Base-by-base conservation (phyloP, 306 rosid species). In the Acacia melanoxylon region DNA sequence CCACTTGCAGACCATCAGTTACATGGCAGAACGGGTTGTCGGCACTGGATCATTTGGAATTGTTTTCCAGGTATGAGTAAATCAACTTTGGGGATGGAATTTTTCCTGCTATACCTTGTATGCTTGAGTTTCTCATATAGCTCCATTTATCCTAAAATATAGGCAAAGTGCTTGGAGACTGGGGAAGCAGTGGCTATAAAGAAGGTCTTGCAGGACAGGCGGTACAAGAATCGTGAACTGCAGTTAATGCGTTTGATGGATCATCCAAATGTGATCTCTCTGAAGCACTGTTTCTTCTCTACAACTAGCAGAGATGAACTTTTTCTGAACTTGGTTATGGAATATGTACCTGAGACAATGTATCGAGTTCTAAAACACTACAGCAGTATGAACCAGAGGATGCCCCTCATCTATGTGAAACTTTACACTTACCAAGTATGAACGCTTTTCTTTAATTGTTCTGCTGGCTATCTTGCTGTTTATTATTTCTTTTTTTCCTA, bases 11-110 rank as follows among this genome's bases (percentile, higher is more conserved):
- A 95, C 99, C 44, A 86, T 93, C 88, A 95, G 98, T 86, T 95
- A 93, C 87, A 95, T 95, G 99, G 99, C 99, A 4, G 98, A 95
- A 81, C 97, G 97, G 68, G 93, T 91, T 81, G 99, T 93, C 29
- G 99, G 99, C 77, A 91, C 93, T n/a, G 97, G 98, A 83, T 95
- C 99, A 54, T 93, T 95, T 77, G 99, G 99, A 77, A 85, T 91
- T 41, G 99, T 95, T 85, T 95, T 91, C 84, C 99, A 91, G 97
- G 98, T 93, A 87, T 74, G 83, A 80, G 69, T 70, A 78, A 80
- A 48, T 81, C 42, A 63, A 74, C 68, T 81, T 41, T 66, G 12
- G 54, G 48, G 59, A 20, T 73, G 54, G 40, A 71, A 56, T 14
- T 72, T n/a, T 48, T 76, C 70, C 51, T 68, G 63, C 46, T 15